A percentile compares a stretch with the other conserved stretches of the same genome.
These are phyloP conservation scores for Cladosporium sp. DNA, from an alignment of 2,329 filamentous ascomycete genomes.

Conservation along the genomic window DNA sequence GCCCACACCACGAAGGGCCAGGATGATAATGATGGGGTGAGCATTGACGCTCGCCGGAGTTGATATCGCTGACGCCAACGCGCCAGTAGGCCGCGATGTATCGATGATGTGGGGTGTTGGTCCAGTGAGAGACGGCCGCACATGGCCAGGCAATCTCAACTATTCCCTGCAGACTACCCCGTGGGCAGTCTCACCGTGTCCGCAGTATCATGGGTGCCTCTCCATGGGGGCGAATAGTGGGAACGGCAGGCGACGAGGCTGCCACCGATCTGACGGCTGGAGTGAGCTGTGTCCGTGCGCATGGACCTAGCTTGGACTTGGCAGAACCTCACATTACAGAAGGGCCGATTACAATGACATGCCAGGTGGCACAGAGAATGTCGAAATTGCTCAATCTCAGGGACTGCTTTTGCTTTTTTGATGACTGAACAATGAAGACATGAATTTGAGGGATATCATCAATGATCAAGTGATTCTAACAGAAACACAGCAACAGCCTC, in stretches of 20 bases:
- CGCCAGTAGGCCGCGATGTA: neutral
- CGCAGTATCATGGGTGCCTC: neutral
- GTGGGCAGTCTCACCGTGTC: conserved; percentile 12
- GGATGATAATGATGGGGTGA: conserved; percentile 3
- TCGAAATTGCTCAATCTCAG: no score
- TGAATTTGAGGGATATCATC: no score
- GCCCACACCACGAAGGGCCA: neutral
- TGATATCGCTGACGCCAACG: neutral
- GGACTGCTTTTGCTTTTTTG: no score
- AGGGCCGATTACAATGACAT: neutral
- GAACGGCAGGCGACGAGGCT: conserved; percentile 1
- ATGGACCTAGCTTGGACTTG: neutral
- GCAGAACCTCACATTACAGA: neutral
- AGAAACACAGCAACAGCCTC: no score
- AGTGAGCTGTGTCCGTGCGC: conserved; percentile 1
- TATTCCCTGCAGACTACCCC: conserved; percentile 3
- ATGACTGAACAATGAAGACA: no score
- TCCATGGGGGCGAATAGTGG: conserved; percentile 11
- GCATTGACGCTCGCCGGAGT: neutral
- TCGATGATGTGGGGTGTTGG: neutral
- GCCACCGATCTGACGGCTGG: no score
- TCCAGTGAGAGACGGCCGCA: neutral
- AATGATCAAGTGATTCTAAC: no score
- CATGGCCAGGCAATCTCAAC: neutral
- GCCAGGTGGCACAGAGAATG: no score